phyloP scores from a whole-genome alignment of 2,329 filamentous ascomycete genomes.

The Ophiostoma populinum region DNA sequence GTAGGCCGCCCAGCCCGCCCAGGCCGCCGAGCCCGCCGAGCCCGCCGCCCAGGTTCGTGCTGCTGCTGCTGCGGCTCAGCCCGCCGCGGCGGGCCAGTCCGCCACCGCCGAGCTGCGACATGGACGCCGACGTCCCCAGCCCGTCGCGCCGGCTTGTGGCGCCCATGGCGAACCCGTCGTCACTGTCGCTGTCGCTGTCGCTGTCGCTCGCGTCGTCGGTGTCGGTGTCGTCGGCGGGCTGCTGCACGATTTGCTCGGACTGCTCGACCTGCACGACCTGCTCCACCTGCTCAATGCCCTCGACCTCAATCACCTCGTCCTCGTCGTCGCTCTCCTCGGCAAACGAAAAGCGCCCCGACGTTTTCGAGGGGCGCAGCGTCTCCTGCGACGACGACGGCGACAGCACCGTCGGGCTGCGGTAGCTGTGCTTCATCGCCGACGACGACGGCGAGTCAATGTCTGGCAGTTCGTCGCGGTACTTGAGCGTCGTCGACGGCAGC shows the following conservation, averaged over 20 bases:
- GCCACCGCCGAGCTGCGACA: conserved; percentile 5
- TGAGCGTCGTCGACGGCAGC: conserved; percentile 72
- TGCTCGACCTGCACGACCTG: too few species aligned
- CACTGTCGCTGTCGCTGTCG: conserved; percentile 10
- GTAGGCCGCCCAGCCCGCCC: conserved; percentile 18
- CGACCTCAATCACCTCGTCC: conserved; percentile 29
- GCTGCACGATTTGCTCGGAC: background rate
- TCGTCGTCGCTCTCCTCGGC: conserved; percentile 43
- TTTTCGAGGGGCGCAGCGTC: conserved; percentile 55
- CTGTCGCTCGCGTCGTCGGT: conserved; percentile 10
- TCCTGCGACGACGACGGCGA: conserved; percentile 71
- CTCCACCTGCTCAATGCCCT: conserved; percentile 9
- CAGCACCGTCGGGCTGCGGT: conserved; percentile 29
- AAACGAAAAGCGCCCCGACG: conserved; percentile 48
- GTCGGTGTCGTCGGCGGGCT: conserved; percentile 9
- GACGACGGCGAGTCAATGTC: conserved; percentile 20
- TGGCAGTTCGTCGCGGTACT: conserved; percentile 65
- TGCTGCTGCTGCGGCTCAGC: too few species aligned
- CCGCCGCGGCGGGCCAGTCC: background rate
- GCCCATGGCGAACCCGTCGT: conserved; percentile 9
- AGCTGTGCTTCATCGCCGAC: conserved; percentile 45
- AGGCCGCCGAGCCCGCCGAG: background rate
- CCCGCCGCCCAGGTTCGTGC: background rate
- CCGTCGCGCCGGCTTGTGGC: conserved; percentile 3
- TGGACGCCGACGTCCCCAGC: conserved; percentile 7